Percentiles rank a stretch among this genome's conserved stretches.
Conservation (phyloP, 768 basidiomycete species). For the Suillus lakei region DNA sequence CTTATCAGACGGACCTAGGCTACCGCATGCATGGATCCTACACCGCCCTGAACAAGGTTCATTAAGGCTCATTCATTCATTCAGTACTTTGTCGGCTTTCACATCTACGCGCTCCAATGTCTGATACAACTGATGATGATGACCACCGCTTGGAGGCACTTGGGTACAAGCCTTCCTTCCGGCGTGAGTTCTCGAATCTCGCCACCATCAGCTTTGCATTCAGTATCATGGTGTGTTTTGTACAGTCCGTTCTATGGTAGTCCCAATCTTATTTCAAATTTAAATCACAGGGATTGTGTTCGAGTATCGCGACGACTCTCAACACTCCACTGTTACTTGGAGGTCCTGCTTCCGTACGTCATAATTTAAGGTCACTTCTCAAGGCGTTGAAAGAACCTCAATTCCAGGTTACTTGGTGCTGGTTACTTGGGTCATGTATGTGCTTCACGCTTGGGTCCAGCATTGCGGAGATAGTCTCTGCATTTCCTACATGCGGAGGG, state of each 20-base stretch:
- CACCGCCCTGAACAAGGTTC: not conserved
- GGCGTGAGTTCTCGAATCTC: slow-evolving; percentile 82
- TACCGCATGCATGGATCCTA: not conserved
- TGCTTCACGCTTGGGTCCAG: slow-evolving; percentile 75
- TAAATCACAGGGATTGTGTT: slow-evolving; percentile 62
- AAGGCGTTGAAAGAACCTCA: not conserved
- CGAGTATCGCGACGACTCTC: slow-evolving; percentile 79
- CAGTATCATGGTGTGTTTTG: slow-evolving; percentile 65
- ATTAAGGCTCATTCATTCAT: not conserved
- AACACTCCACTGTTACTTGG: slow-evolving; percentile 73
- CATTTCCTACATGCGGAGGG: slow-evolving; percentile 76
- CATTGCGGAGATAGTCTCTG: slow-evolving; percentile 79
- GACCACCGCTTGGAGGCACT: slow-evolving; percentile 67
- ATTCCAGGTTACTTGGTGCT: slow-evolving; percentile 66
- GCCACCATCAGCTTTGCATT: slow-evolving; percentile 80
- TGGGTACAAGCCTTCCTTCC: slow-evolving; percentile 81
- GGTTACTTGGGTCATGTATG: slow-evolving; percentile 74
- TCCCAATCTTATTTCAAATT: slow-evolving; percentile 4
- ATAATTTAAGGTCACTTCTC: not conserved
- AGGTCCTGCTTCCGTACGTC: slow-evolving; percentile 66
- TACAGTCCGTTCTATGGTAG: not conserved
- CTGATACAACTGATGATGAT: slow-evolving; percentile 42
- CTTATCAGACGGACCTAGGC: too few species aligned
- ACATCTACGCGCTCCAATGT: slow-evolving; percentile 8
- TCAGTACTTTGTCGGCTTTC: not conserved